Evolutionary conservation across 257 asterid species (phyloP).

Genomic region (Solanum habrochaites): DNA sequence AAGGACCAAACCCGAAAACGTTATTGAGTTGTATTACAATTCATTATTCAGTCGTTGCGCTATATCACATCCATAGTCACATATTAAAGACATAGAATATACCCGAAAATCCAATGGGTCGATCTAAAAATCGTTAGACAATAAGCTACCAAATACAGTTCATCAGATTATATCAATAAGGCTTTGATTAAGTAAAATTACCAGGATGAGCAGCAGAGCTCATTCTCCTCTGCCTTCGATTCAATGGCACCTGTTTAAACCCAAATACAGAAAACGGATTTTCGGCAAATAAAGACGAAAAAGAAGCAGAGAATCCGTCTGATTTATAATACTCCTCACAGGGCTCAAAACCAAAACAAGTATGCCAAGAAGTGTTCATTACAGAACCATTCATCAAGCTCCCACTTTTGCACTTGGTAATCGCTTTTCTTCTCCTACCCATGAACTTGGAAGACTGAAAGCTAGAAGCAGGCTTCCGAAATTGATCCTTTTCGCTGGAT

Average conservation of each 20-base stretch:
- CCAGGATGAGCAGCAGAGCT: slow-evolving; percentile 9
- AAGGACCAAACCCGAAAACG: neutral
- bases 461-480: neutral
- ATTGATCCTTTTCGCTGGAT: slow-evolving; percentile 6
- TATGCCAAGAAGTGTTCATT: slow-evolving; percentile 4
- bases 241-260: slow-evolving; percentile 4
- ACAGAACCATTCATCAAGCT: slow-evolving; percentile 10
- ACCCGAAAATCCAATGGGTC: neutral
- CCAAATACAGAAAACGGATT: slow-evolving; percentile 10
- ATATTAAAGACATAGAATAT: neutral
- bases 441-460: slow-evolving; percentile 9
- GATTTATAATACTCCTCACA: slow-evolving; percentile 17
- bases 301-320: slow-evolving; percentile 5
- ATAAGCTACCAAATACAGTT: neutral
- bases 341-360: slow-evolving; percentile 15
- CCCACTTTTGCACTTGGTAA: slow-evolving; percentile 3
- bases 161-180: neutral
- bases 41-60: neutral
- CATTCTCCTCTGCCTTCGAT: slow-evolving; percentile 9
- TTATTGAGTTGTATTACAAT: neutral
- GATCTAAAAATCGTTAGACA: neutral
- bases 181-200: neutral
- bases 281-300: slow-evolving; percentile 9
- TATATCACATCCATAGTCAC: neutral
- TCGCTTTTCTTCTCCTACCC: slow-evolving; percentile 10